Evolutionary conservation across 2,329 filamentous ascomycete species (phyloP).

Genomic region (Fusarium mexicanum): DNA sequence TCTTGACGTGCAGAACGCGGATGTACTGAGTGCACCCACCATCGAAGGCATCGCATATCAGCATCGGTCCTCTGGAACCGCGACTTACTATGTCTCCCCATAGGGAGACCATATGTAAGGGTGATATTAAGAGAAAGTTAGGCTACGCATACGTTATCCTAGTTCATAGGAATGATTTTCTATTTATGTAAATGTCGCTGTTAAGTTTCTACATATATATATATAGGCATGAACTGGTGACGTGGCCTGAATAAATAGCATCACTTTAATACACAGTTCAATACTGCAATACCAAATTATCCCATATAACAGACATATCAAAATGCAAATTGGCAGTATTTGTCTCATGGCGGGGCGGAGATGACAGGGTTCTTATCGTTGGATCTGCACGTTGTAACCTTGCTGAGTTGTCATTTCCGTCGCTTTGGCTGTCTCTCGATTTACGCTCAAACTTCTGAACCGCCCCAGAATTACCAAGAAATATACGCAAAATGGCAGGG

Average conservation of each 20-base stretch:
- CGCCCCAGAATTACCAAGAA: fast-evolving
- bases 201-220: fast-evolving
- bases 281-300: fast-evolving
- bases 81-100: too few species aligned
- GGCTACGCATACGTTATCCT: fast-evolving
- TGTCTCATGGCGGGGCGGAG: neutral
- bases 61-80: too few species aligned
- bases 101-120: too few species aligned
- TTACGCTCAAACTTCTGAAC: fast-evolving
- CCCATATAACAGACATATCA: too few species aligned
- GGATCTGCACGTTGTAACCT: neutral
- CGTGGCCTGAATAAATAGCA: too few species aligned
- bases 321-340: too few species aligned
- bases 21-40: too few species aligned
- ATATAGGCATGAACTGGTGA: fast-evolving
- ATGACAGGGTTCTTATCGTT: neutral
- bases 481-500: neutral
- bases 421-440: neutral
- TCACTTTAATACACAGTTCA: too few species aligned
- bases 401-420: neutral
- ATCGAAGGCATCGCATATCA: too few species aligned
- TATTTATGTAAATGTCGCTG: fast-evolving
- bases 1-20: too few species aligned
- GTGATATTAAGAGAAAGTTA: fast-evolving
- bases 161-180: fast-evolving